These are phyloP conservation scores for Yamadazyma olivae DNA, from an alignment of 805 yeast genomes.

Conservation along the genomic window DNA sequence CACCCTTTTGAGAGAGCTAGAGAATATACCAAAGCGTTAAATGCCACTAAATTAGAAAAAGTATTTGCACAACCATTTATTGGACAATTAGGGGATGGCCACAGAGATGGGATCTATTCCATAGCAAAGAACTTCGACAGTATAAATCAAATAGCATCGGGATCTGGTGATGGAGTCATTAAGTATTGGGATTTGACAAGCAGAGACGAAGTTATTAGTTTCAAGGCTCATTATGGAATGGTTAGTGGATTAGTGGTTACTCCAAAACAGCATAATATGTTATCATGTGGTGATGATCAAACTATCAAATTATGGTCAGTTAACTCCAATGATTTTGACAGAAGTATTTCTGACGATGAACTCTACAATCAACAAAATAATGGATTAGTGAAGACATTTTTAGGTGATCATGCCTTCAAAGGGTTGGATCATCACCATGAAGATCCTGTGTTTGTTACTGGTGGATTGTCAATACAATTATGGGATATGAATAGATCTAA, in stretches of 20 bases:
- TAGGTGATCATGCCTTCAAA: conserved; percentile 81
- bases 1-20: conserved; percentile 98
- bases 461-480: conserved; percentile 84
- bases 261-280: conserved; percentile 51
- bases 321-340: conserved; percentile 49
- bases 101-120: conserved; percentile 88
- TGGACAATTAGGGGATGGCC: conserved; percentile 93
- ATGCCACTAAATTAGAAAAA: conserved; percentile 92
- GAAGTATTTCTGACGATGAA: conserved; percentile 26
- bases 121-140: conserved; percentile 74
- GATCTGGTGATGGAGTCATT: conserved; percentile 92
- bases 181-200: conserved; percentile 91
- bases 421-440: conserved; percentile 83
- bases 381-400: conserved; percentile 73
- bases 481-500: conserved; percentile 87
- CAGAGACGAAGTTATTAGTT: conserved; percentile 69
- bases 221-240: conserved; percentile 87
- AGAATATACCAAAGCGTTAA: conserved; percentile 91
- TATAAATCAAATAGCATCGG: conserved; percentile 78
- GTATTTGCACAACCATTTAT: conserved; percentile 98
- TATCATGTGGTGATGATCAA: conserved; percentile 90
- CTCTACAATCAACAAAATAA: conserved; percentile 27
- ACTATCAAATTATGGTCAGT: conserved; percentile 88
- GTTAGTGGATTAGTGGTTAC: conserved; percentile 80
- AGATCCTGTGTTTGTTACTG: conserved; percentile 79